Percentiles rank a stretch among this genome's conserved stretches.
Evolutionary conservation across 768 basidiomycete species (phyloP).

Genomic region (Roridomyces roridus): DNA sequence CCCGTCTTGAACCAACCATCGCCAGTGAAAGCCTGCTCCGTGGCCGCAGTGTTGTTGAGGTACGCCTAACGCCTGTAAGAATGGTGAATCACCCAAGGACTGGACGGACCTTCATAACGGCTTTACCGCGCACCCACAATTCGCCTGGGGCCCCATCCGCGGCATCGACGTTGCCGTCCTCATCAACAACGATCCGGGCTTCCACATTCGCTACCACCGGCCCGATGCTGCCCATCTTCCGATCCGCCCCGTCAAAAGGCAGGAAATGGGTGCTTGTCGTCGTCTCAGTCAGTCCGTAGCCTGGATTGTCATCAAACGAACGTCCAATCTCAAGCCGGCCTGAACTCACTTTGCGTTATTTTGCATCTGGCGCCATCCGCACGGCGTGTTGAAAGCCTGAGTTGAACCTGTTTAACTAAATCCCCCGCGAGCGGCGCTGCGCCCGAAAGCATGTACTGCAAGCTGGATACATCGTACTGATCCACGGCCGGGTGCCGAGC

Average conservation of each 20-base stretch:
- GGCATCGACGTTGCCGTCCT: conserved; percentile 46
- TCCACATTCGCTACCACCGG: conserved; percentile 63
- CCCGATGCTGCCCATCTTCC: conserved; percentile 61
- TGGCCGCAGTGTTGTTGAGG: conserved; percentile 56
- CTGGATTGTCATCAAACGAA: conserved; percentile 34
- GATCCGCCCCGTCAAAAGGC: conserved; percentile 35
- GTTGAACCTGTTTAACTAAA: conserved; percentile 45
- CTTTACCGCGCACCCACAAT: conserved; percentile 62
- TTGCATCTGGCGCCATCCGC: neutral
- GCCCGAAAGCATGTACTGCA: conserved; percentile 57
- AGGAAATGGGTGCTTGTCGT: conserved; percentile 58
- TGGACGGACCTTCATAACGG: conserved; percentile 57
- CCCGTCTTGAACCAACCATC: conserved; percentile 73
- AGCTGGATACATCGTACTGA: conserved; percentile 56
- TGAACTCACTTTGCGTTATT: no score
- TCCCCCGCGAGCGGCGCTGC: conserved; percentile 69
- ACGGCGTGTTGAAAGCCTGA: neutral
- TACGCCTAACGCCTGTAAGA: conserved; percentile 43
- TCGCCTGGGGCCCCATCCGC: conserved; percentile 49
- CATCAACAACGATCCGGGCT: conserved; percentile 60
- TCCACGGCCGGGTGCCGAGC: conserved; percentile 45
- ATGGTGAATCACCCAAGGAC: neutral
- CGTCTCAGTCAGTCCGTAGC: conserved; percentile 73
- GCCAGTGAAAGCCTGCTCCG: conserved; percentile 50
- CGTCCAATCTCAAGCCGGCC: no score